A percentile compares a stretch with the other conserved stretches of the same genome.
Evolutionary conservation across 2,329 filamentous ascomycete genomes (phyloP).

Genomic region (Eurotiales sp.): DNA sequence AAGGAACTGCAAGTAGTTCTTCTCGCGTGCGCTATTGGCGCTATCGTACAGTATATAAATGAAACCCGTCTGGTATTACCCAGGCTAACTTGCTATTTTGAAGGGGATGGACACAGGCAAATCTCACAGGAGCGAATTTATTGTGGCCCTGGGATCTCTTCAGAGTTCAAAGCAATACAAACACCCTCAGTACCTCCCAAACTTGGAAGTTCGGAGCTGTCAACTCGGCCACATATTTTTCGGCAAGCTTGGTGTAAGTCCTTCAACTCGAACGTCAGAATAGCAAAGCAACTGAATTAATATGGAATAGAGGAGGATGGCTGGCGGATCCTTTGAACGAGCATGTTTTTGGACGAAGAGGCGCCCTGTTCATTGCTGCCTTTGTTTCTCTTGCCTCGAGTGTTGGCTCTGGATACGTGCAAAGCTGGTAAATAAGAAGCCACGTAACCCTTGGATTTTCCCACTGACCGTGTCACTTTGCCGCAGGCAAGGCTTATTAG

Average conservation of each 20-base stretch:
- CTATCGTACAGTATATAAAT: slow-evolving; percentile 25
- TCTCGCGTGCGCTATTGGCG: slow-evolving; percentile 29
- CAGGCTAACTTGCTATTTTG: not conserved
- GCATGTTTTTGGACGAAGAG: slow-evolving; percentile 24
- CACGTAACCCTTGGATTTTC: no score
- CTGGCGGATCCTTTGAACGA: slow-evolving; percentile 30
- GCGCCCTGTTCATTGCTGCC: slow-evolving; percentile 26
- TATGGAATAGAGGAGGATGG: slow-evolving; percentile 20
- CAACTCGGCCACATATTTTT: slow-evolving; percentile 30
- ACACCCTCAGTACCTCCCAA: not conserved
- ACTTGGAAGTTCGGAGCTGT: slow-evolving; percentile 29
- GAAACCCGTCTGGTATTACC: not conserved
- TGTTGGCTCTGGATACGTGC: slow-evolving; percentile 25
- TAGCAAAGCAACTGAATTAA: not conserved
- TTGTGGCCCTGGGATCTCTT: slow-evolving; percentile 27
- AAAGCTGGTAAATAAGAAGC: slow-evolving; percentile 24
- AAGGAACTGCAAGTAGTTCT: slow-evolving; percentile 29
- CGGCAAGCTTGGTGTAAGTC: slow-evolving; percentile 22
- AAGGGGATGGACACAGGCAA: slow-evolving; percentile 31
- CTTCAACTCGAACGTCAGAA: not conserved
- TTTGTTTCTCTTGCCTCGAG: slow-evolving; percentile 26
- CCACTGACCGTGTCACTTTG: no score
- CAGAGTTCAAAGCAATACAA: slow-evolving; percentile 7
- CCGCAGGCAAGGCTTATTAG: slow-evolving; percentile 22
- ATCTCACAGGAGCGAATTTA: slow-evolving; percentile 30